A percentile compares a stretch with the other conserved stretches of the same genome.
Evolutionary conservation across 2,329 filamentous ascomycete genomes (phyloP).

Genomic region (Tolypocladium inflatum): DNA sequence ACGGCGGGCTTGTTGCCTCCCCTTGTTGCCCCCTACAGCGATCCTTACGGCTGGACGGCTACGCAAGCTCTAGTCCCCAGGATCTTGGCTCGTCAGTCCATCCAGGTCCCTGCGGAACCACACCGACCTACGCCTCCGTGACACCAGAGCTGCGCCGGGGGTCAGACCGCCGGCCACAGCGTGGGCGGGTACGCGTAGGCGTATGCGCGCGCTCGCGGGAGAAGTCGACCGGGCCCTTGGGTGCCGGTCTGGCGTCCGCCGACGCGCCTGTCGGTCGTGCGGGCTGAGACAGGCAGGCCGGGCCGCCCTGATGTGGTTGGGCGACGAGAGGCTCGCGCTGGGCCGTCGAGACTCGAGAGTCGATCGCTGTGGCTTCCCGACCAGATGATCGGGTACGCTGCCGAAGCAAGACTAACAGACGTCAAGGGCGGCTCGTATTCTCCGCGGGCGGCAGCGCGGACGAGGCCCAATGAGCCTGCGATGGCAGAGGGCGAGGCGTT

Average conservation of each 20-base stretch:
- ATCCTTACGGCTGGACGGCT: slow-evolving; percentile 16
- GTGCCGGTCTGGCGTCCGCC: background rate
- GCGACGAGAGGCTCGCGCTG: background rate
- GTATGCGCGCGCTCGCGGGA: slow-evolving; percentile 12
- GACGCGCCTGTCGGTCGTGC: background rate
- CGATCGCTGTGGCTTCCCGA: slow-evolving; percentile 14
- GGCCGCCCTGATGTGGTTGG: slow-evolving; percentile 1
- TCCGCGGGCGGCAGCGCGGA: slow-evolving; percentile 8
- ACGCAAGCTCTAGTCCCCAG: slow-evolving; percentile 20
- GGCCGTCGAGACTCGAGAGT: slow-evolving; percentile 7
- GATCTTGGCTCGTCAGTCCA: slow-evolving; percentile 14
- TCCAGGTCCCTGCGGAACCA: slow-evolving; percentile 22
- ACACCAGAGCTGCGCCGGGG: slow-evolving; percentile 13
- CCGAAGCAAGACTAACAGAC: slow-evolving; percentile 13
- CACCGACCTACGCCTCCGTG: slow-evolving; percentile 20
- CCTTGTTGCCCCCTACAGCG: slow-evolving; percentile 2
- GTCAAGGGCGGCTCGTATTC: slow-evolving; percentile 22
- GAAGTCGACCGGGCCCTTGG: background rate
- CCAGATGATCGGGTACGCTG: slow-evolving; percentile 13
- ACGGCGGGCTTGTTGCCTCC: slow-evolving; percentile 3
- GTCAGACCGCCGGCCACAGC: slow-evolving; percentile 15
- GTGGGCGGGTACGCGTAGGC: slow-evolving; percentile 13
- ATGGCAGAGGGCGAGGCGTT: slow-evolving; percentile 10
- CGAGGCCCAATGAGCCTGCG: slow-evolving; percentile 15
- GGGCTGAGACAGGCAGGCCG: slow-evolving; percentile 5